Percentiles rank a stretch among this genome's conserved stretches.
phyloP scores from a whole-genome alignment of 768 basidiomycete species.

The Strobilomyces dryophilus region DNA sequence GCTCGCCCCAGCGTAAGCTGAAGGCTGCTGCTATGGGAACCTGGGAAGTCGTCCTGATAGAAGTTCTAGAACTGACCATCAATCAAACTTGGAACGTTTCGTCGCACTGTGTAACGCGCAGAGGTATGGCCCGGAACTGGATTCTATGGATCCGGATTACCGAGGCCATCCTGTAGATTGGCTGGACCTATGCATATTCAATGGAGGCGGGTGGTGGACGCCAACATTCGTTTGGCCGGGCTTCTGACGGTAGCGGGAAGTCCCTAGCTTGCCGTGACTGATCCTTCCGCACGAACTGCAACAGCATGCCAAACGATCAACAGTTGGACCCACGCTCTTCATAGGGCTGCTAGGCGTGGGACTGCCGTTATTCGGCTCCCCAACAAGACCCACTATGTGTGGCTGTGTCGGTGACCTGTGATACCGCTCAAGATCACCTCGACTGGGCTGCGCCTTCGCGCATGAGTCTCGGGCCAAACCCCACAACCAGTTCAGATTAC shows the following conservation, averaged over 20 bases:
- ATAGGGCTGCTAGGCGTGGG: neutral
- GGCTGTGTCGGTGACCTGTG: too few species aligned
- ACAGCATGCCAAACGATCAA: neutral
- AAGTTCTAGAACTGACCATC: neutral
- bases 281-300: neutral
- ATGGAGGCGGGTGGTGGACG: neutral
- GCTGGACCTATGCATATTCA: neutral
- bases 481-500: neutral
- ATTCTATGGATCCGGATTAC: neutral
- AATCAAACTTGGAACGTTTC: neutral
- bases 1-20: neutral
- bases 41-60: neutral
- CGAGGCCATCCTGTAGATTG: neutral
- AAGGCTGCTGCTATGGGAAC: neutral
- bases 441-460: neutral
- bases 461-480: neutral
- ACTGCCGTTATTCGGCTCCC: neutral
- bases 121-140: neutral
- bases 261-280: neutral
- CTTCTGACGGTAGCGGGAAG: neutral
- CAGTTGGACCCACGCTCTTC: neutral
- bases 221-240: neutral
- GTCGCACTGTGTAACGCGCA: neutral
- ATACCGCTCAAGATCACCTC: too few species aligned
- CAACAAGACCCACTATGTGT: too few species aligned